These are phyloP conservation scores for Populus davidiana DNA, from an alignment of 345 rosid species.

Conservation along the genomic window DNA sequence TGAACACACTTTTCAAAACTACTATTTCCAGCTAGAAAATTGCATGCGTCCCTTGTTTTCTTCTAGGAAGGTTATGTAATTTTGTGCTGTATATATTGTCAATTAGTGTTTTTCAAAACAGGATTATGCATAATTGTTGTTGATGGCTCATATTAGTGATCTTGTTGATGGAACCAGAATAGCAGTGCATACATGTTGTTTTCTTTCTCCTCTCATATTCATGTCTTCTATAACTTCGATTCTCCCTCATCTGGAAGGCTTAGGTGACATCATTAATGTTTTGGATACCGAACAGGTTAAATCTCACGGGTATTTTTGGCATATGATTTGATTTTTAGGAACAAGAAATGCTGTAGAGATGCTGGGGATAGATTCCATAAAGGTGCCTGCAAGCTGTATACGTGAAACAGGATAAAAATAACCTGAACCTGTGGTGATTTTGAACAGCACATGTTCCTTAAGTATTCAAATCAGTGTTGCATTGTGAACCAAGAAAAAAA, in stretches of 20 bases:
- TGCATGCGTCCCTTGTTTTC: neutral
- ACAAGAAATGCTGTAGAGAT: neutral
- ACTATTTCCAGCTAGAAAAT: neutral
- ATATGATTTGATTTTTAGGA: neutral
- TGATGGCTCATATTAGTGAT: neutral
- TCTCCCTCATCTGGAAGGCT: neutral
- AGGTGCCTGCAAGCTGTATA: neutral
- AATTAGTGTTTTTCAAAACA: neutral
- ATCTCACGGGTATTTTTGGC: neutral
- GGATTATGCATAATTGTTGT: neutral
- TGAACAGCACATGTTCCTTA: neutral
- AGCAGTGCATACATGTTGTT: neutral
- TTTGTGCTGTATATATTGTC: neutral
- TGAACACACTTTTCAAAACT: neutral
- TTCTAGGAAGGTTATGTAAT: neutral
- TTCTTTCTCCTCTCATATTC: neutral
- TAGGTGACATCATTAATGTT: neutral
- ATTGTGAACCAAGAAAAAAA: neutral
- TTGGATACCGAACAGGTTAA: neutral
- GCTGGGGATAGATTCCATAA: neutral
- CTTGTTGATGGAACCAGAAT: too few relatives aligned
- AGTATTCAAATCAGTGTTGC: neutral
- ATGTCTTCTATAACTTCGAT: neutral
- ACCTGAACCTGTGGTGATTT: neutral
- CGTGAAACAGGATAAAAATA: neutral